These are phyloP conservation scores for Bassia scoparia DNA, from an alignment of 148 eudicot genomes.

Conservation along the genomic window DNA sequence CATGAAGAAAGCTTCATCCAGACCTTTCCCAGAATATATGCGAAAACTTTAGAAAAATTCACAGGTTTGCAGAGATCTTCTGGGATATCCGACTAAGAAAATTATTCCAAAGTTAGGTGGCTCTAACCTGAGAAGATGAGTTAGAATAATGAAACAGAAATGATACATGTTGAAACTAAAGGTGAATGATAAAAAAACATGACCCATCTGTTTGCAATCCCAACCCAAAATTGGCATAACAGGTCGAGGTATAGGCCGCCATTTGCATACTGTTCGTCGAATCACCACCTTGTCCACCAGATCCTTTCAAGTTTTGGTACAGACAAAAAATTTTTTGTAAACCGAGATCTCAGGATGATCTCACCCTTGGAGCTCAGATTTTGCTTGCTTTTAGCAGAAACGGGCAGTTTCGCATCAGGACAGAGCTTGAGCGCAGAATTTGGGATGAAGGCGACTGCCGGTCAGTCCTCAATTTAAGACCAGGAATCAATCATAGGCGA, in stretches of 20 bases:
- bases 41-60: conserved; percentile 86
- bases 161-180: background rate
- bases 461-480: conserved; percentile 62
- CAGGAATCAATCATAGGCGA: conserved; percentile 68
- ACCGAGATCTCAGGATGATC: conserved; percentile 79
- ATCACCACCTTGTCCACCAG: conserved; percentile 97
- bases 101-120: conserved; percentile 92
- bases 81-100: conserved; percentile 68
- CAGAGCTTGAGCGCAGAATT: conserved; percentile 37
- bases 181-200: conserved; percentile 15
- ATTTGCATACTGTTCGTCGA: conserved; percentile 83
- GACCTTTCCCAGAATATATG: conserved; percentile 63
- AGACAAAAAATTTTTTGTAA: conserved; percentile 55
- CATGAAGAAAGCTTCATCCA: conserved; percentile 92
- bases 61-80: conserved; percentile 88
- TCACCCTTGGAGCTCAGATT: conserved; percentile 62
- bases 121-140: conserved; percentile 64
- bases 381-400: conserved; percentile 38
- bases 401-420: conserved; percentile 28
- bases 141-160: background rate
- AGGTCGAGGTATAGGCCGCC: conserved; percentile 91
- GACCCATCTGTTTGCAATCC: conserved; percentile 96
- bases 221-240: conserved; percentile 81
- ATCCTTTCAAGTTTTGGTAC: conserved; percentile 93
- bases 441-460: conserved; percentile 38